These are phyloP conservation scores for Sicyos baderoa DNA, from an alignment of 306 rosid genomes.

Conservation along the genomic window DNA sequence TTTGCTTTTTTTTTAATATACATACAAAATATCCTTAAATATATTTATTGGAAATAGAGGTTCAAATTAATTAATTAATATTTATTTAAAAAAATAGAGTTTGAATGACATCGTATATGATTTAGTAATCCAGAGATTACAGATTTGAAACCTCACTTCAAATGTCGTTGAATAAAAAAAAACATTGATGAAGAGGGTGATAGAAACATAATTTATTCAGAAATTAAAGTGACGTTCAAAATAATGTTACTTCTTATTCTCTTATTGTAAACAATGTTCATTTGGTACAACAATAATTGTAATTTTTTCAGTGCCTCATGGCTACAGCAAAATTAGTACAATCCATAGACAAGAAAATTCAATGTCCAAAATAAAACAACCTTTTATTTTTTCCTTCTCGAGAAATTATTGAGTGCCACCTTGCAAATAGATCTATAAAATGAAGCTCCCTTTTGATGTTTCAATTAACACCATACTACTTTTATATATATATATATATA, in stretches of 20 bases:
- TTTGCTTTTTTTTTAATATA: too few species aligned
- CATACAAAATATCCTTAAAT: too few species aligned
- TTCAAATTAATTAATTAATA: too few species aligned
- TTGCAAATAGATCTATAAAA: not conserved
- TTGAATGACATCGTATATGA: too few species aligned
- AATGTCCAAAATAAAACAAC: slow-evolving; percentile 7
- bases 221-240: not conserved
- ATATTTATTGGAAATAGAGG: too few species aligned
- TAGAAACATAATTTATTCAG: not conserved
- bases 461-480: not conserved
- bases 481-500: too few species aligned
- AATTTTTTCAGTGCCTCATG: slow-evolving; percentile 3
- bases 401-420: not conserved
- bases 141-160: too few species aligned
- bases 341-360: not conserved
- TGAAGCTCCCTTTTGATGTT: not conserved
- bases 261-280: slow-evolving; percentile 1
- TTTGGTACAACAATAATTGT: slow-evolving; percentile 16
- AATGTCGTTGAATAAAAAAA: too few species aligned
- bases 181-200: not conserved
- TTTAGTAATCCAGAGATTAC: too few species aligned
- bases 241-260: not conserved
- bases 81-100: too few species aligned
- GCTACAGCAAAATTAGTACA: slow-evolving; percentile 4
- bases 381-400: not conserved